A percentile compares a stretch with the other conserved stretches of the same genome.
These are phyloP conservation scores for Ganoderma resinaceum DNA, from an alignment of 1,284 basidiomycete species.

Conservation along the genomic window DNA sequence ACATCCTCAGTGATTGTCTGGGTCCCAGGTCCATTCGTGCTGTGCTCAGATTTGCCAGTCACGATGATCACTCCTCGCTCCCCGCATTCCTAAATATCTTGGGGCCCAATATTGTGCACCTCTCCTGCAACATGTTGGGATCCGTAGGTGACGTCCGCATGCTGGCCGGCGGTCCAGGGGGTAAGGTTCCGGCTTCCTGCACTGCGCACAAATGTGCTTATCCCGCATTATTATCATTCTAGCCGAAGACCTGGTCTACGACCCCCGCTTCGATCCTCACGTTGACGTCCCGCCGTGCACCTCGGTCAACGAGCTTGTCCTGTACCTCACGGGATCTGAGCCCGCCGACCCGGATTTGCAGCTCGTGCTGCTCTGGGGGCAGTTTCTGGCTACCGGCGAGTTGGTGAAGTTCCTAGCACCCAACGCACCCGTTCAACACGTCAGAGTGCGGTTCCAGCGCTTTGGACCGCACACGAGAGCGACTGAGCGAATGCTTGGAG, in stretches of 20 bases:
- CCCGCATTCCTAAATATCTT: not conserved
- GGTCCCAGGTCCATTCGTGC: not conserved
- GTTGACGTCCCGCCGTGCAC: not conserved
- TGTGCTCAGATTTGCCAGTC: not conserved
- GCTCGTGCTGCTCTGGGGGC: not conserved
- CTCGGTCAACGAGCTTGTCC: not conserved
- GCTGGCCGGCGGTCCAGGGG: not conserved
- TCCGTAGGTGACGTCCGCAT: not conserved
- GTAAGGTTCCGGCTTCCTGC: not conserved
- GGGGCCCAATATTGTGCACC: not conserved
- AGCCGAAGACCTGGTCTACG: not conserved
- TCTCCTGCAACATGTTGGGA: not conserved
- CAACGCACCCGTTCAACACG: not conserved
- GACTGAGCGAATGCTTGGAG: not conserved
- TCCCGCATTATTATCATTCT: not conserved
- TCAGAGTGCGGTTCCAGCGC: not conserved
- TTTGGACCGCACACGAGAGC: not conserved
- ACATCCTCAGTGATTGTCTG: not conserved
- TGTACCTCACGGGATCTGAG: not conserved
- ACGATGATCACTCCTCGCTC: not conserved
- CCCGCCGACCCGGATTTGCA: not conserved
- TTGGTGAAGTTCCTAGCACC: not conserved
- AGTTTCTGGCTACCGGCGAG: not conserved
- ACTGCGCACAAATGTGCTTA: not conserved
- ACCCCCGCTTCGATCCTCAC: not conserved